Evolutionary conservation across 306 rosid species (phyloP).

Genomic region (Ochetophila trinervis): DNA sequence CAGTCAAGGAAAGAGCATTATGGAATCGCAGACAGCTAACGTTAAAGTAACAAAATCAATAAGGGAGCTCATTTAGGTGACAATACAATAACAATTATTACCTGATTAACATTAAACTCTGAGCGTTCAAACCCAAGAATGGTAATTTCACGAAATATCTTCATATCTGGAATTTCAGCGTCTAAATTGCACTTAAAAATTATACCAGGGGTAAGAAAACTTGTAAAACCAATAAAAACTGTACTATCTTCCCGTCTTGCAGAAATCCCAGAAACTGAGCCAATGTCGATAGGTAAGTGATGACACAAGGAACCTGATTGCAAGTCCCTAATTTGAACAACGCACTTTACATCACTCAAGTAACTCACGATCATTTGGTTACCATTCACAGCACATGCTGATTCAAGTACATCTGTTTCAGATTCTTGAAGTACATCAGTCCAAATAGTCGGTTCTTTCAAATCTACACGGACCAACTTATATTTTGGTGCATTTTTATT

Average conservation of each 20-base stretch:
- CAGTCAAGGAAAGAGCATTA: constrained; percentile 8
- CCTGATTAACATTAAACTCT: constrained; percentile 73
- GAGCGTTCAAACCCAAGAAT: constrained; percentile 81
- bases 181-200: constrained; percentile 75
- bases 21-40: neutral
- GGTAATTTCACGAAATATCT: constrained; percentile 74
- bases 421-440: constrained; percentile 67
- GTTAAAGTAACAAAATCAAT: neutral
- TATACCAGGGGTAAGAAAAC: constrained; percentile 84
- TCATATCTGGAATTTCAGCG: constrained; percentile 55
- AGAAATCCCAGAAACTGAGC: constrained; percentile 69
- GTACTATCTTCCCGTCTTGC: constrained; percentile 66
- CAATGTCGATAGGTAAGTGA: constrained; percentile 83
- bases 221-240: constrained; percentile 67
- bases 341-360: constrained; percentile 64
- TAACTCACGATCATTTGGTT: constrained; percentile 72
- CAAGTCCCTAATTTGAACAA: constrained; percentile 67
- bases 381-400: constrained; percentile 75
- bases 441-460: constrained; percentile 75
- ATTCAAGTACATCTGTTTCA: constrained; percentile 75
- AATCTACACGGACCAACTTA: constrained; percentile 60
- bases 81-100: constrained; percentile 13
- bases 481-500: no score
- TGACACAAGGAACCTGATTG: constrained; percentile 75
- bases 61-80: neutral